Conservation (phyloP, 148 eudicot genomes). For the Pharnaceum exiguum region DNA sequence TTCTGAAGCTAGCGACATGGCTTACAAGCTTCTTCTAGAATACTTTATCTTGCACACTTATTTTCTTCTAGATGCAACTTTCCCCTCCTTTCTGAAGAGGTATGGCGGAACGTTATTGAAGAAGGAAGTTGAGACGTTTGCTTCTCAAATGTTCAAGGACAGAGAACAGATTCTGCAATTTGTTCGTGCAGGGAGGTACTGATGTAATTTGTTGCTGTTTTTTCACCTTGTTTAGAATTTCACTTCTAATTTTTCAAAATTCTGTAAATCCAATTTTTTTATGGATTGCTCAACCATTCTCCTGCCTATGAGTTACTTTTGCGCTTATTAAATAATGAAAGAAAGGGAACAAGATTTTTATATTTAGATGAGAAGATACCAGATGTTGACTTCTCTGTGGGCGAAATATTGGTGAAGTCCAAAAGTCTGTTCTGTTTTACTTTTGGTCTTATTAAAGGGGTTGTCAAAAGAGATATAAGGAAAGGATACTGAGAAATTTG, state of each 20-base stretch:
- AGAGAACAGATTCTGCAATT: conserved; percentile 30
- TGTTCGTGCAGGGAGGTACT: conserved; percentile 52
- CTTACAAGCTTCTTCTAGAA: conserved; percentile 79
- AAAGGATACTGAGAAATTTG: too few relatives aligned
- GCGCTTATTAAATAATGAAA: too few relatives aligned
- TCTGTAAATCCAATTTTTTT: too few relatives aligned
- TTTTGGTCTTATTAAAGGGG: too few relatives aligned
- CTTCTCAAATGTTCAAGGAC: conserved; percentile 31
- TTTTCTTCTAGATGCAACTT: conserved; percentile 80
- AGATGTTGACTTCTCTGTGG: too few relatives aligned
- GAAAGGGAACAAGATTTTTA: too few relatives aligned
- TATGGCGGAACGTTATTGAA: conserved; percentile 39
- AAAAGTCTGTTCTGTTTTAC: too few relatives aligned
- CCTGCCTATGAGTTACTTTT: too few relatives aligned
- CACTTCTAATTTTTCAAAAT: neutral
- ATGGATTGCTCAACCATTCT: too few relatives aligned
- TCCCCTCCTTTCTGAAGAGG: conserved; percentile 50
- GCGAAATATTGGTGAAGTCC: too few relatives aligned
- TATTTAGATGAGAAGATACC: too few relatives aligned
- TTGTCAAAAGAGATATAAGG: too few relatives aligned
- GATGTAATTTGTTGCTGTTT: neutral
- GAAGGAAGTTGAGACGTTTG: conserved; percentile 30
- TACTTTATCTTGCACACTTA: conserved; percentile 79
- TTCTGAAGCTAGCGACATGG: conserved; percentile 95
- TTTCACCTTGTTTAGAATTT: neutral